Conservation (phyloP, 192 early-diverging fungal species). For the Mortierella hygrophila region DNA sequence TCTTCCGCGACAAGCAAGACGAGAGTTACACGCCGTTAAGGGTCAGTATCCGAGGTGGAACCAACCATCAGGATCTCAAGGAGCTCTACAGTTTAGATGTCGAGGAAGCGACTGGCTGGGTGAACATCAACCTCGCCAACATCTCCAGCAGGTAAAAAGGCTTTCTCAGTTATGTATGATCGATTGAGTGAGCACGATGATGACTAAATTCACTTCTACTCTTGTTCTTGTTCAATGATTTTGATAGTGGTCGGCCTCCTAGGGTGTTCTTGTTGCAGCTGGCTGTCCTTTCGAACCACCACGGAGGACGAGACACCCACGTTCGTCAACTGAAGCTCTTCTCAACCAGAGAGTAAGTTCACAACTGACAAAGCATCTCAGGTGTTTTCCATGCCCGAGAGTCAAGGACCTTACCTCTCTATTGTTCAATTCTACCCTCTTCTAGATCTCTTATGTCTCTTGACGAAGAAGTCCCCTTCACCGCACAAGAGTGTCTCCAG, state of each 20-base stretch:
- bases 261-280: slow-evolving; percentile 78
- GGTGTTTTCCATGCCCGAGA: neutral
- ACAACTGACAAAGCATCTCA: neutral
- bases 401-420: neutral
- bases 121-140: slow-evolving; percentile 66
- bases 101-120: slow-evolving; percentile 76
- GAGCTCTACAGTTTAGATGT: slow-evolving; percentile 68
- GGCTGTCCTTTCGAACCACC: slow-evolving; percentile 76
- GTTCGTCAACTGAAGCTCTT: slow-evolving; percentile 81
- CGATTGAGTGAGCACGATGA: neutral
- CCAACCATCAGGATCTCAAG: slow-evolving; percentile 73
- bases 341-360: slow-evolving; percentile 67
- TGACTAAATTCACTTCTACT: neutral
- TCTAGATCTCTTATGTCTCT: slow-evolving; percentile 41
- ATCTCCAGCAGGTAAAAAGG: slow-evolving; percentile 49
- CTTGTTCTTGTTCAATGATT: neutral
- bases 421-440: neutral
- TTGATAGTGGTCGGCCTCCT: slow-evolving; percentile 61
- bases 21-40: slow-evolving; percentile 84
- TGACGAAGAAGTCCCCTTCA: slow-evolving; percentile 64
- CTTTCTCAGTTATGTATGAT: neutral
- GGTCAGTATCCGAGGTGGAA: slow-evolving; percentile 78
- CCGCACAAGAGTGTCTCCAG: slow-evolving; percentile 61
- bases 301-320: slow-evolving; percentile 89
- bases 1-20: slow-evolving; percentile 83